A percentile compares a stretch with the other conserved stretches of the same genome.
Evolutionary conservation across 192 early-diverging fungal genomes (phyloP).

Genomic region (Kappamyces sp.): DNA sequence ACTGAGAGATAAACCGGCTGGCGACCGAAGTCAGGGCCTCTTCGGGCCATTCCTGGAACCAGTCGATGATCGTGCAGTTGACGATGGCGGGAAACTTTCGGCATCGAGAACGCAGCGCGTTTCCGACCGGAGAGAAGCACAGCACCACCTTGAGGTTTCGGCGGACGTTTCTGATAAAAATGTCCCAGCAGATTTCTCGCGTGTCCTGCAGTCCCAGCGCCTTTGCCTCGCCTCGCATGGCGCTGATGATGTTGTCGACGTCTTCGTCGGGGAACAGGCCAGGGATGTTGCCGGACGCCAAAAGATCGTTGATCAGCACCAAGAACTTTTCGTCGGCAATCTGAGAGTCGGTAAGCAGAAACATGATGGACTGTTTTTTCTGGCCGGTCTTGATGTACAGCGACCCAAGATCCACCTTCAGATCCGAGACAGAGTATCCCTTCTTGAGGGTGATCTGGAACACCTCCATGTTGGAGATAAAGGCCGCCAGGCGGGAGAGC

Average conservation of each 20-base stretch:
- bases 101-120: conserved; percentile 50
- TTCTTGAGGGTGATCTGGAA: conserved; percentile 63
- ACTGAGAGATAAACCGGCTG: conserved; percentile 49
- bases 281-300: conserved; percentile 60
- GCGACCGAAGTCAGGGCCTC: conserved; percentile 60
- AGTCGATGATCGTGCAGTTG: conserved; percentile 56
- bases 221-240: conserved; percentile 61
- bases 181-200: conserved; percentile 59
- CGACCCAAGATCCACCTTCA: conserved; percentile 49
- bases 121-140: conserved; percentile 63
- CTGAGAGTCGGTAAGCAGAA: conserved; percentile 58
- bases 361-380: conserved; percentile 60
- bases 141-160: conserved; percentile 58
- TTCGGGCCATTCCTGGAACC: conserved; percentile 61
- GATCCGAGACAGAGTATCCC: conserved; percentile 53
- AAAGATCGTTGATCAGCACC: conserved; percentile 59
- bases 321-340: conserved; percentile 63
- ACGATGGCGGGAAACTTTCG: conserved; percentile 62
- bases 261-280: conserved; percentile 66
- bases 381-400: conserved; percentile 56
- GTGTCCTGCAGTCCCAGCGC: conserved; percentile 55
- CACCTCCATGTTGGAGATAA: conserved; percentile 61
- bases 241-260: conserved; percentile 57
- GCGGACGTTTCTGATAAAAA: conserved; percentile 52
- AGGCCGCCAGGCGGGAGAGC: conserved; percentile 53